Percentiles rank a stretch among this genome's conserved stretches.
Conservation (phyloP, 2,329 filamentous ascomycete genomes). For the Talaromyces albobiverticillius region DNA sequence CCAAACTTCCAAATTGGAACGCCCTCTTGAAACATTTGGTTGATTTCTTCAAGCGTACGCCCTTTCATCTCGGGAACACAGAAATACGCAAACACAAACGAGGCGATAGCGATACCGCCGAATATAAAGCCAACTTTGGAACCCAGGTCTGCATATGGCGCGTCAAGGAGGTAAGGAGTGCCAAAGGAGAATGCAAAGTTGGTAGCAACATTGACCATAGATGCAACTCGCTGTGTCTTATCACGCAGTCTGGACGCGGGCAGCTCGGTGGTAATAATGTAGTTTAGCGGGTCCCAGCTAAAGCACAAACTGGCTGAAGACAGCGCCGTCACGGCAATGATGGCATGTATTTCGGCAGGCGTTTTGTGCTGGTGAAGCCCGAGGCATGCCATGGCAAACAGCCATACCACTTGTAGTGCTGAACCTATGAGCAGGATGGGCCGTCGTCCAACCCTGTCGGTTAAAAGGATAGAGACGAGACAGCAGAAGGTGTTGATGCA, state of each 20-base stretch:
- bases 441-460: slow-evolving; percentile 14
- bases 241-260: slow-evolving; percentile 26
- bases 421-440: slow-evolving; percentile 26
- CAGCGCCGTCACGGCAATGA: slow-evolving; percentile 33
- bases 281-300: slow-evolving; percentile 35
- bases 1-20: slow-evolving; percentile 20
- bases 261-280: slow-evolving; percentile 37
- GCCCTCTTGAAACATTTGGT: slow-evolving; percentile 26
- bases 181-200: slow-evolving; percentile 34
- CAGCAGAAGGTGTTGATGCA: slow-evolving; percentile 19
- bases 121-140: slow-evolving; percentile 39
- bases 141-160: slow-evolving; percentile 32
- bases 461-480: slow-evolving; percentile 15
- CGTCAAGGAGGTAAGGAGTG: slow-evolving; percentile 38
- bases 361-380: slow-evolving; percentile 23
- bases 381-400: slow-evolving; percentile 38
- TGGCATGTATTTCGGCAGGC: slow-evolving; percentile 21
- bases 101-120: slow-evolving; percentile 24
- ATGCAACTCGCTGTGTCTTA: slow-evolving; percentile 29
- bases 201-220: slow-evolving; percentile 28
- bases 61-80: slow-evolving; percentile 31
- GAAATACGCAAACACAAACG: slow-evolving; percentile 22
- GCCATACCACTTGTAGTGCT: slow-evolving; percentile 25
- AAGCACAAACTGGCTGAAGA: slow-evolving; percentile 28
- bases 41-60: slow-evolving; percentile 30